A percentile compares a stretch with the other conserved stretches of the same genome.
phyloP scores from a whole-genome alignment of 768 basidiomycete species.

The Neoboletus brunneissimus region DNA sequence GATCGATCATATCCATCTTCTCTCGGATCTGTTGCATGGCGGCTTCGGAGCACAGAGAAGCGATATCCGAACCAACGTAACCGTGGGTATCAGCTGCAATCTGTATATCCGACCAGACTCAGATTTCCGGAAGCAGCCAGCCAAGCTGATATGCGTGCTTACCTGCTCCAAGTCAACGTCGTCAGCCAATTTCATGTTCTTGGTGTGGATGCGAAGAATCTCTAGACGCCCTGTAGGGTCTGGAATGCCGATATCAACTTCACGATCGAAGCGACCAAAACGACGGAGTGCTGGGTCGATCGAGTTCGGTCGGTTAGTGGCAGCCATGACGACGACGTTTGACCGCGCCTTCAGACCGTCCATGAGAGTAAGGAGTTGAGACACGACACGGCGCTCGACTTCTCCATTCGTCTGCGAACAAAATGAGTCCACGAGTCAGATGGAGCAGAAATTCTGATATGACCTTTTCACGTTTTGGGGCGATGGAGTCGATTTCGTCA shows the following conservation, averaged over 20 bases:
- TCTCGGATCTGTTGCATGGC: slow-evolving; percentile 99
- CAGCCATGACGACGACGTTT: slow-evolving; percentile 99
- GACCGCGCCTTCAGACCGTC: slow-evolving; percentile 98
- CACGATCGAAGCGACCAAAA: slow-evolving; percentile 98
- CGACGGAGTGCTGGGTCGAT: slow-evolving; percentile 98
- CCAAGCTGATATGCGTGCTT: background rate
- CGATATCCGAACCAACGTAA: slow-evolving; percentile 98
- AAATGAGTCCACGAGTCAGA: slow-evolving; percentile 4
- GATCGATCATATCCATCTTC: slow-evolving; percentile 98
- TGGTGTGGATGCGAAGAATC: slow-evolving; percentile 98
- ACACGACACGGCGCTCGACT: slow-evolving; percentile 98
- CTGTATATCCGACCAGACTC: slow-evolving; percentile 36
- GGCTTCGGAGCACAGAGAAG: slow-evolving; percentile 96
- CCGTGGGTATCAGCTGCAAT: slow-evolving; percentile 99
- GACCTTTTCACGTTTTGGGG: slow-evolving; percentile 99
- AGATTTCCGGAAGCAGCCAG: background rate
- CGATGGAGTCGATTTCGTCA: slow-evolving; percentile 99
- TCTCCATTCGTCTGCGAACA: slow-evolving; percentile 87
- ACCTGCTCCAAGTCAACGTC: slow-evolving; percentile 98
- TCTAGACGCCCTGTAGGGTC: slow-evolving; percentile 99
- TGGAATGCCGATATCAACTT: slow-evolving; percentile 98
- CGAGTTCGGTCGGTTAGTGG: slow-evolving; percentile 97
- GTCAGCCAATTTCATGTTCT: slow-evolving; percentile 98
- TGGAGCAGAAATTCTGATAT: slow-evolving; percentile 5
- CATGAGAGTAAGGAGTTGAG: slow-evolving; percentile 98